Percentiles rank a stretch among this genome's conserved stretches.
phyloP scores from a whole-genome alignment of 2,329 filamentous ascomycete genomes.

The Cadophora malorum region DNA sequence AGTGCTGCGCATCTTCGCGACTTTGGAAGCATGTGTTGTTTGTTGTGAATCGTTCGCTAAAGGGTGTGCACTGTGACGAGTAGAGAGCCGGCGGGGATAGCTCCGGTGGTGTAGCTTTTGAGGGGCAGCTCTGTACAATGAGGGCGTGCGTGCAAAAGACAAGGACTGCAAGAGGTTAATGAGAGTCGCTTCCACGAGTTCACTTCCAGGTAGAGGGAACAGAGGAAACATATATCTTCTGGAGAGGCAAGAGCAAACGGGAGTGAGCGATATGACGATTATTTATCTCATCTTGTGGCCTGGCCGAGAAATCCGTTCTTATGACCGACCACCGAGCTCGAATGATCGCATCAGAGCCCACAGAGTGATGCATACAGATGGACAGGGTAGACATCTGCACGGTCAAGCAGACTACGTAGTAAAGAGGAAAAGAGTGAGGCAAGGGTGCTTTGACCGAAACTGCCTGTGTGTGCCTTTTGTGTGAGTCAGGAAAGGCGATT shows the following conservation, averaged over 20 bases:
- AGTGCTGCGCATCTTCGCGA: slow-evolving; percentile 20
- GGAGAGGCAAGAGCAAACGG: background rate
- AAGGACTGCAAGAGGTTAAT: background rate
- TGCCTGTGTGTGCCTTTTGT: background rate
- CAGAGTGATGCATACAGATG: slow-evolving; percentile 1
- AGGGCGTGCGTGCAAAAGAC: background rate
- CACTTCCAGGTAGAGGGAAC: background rate
- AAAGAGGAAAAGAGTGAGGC: slow-evolving; percentile 3
- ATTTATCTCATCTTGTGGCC: background rate
- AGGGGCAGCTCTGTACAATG: background rate
- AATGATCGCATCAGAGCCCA: background rate
- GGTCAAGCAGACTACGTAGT: slow-evolving; percentile 2
- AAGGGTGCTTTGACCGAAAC: background rate
- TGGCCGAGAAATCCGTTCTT: slow-evolving; percentile 12
- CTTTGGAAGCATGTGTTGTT: slow-evolving; percentile 31
- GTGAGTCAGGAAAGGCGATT: background rate
- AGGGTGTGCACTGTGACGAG: background rate
- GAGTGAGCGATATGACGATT: slow-evolving; percentile 14
- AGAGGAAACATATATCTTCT: background rate
- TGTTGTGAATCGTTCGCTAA: slow-evolving; percentile 10
- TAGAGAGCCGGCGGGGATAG: background rate
- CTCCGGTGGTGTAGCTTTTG: background rate
- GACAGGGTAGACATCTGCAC: background rate
- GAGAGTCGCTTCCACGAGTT: background rate
- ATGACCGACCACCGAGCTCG: slow-evolving; percentile 2